A percentile compares a stretch with the other conserved stretches of the same genome.
Evolutionary conservation across 495 filamentous ascomycete genomes (phyloP).

Genomic region (Jackrogersella minutella): DNA sequence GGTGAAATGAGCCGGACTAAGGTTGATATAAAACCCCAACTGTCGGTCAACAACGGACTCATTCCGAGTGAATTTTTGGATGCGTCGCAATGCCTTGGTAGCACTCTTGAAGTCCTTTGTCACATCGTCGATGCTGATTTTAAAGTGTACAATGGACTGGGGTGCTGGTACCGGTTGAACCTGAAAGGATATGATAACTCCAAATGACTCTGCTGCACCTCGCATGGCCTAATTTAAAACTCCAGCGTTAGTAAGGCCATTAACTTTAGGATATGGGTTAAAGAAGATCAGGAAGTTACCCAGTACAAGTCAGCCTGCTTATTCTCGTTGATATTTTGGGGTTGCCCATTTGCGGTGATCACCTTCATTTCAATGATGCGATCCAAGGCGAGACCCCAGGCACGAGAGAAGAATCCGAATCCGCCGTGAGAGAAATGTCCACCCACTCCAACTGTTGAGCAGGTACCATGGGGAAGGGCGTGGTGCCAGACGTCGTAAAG

Average conservation of each 20-base stretch:
- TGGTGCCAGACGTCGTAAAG: conserved; percentile 53
- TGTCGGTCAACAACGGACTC: conserved; percentile 39
- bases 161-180: conserved; percentile 61
- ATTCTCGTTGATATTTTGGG: conserved; percentile 51
- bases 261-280: neutral
- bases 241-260: conserved; percentile 12
- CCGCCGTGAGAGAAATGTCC: conserved; percentile 77
- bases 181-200: conserved; percentile 64
- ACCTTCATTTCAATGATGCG: conserved; percentile 66
- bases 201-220: conserved; percentile 68
- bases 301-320: conserved; percentile 61
- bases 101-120: conserved; percentile 34
- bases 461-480: conserved; percentile 71
- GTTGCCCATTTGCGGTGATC: conserved; percentile 69
- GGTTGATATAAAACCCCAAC: conserved; percentile 46
- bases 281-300: conserved; percentile 38
- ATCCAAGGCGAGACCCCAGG: conserved; percentile 72
- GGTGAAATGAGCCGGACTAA: conserved; percentile 42
- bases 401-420: conserved; percentile 66
- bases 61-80: conserved; percentile 48
- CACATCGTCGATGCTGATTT: conserved; percentile 41
- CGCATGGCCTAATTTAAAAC: conserved; percentile 53
- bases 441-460: conserved; percentile 66
- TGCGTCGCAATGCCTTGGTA: conserved; percentile 37
- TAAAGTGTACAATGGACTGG: conserved; percentile 52